A percentile compares a stretch with the other conserved stretches of the same genome.
Evolutionary conservation across 1,139 yeast species (phyloP).

Genomic region (Yamadazyma triangularis): DNA sequence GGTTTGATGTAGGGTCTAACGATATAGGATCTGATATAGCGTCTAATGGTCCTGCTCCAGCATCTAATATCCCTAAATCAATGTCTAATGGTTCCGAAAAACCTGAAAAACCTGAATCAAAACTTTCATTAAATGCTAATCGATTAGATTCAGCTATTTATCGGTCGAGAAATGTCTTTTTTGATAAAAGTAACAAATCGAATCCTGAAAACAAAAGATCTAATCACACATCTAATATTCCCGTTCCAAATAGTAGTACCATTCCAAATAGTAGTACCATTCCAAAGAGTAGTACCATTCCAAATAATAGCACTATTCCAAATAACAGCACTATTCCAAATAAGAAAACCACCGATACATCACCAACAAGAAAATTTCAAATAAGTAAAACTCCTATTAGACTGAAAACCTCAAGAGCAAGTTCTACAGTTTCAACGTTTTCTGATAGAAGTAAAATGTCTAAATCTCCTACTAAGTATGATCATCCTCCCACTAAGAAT

Average conservation of each 20-base stretch:
- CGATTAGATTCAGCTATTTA: slow-evolving; percentile 11
- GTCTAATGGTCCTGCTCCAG: background rate
- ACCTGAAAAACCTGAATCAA: background rate
- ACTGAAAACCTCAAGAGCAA: slow-evolving; percentile 2
- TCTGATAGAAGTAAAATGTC: slow-evolving; percentile 7
- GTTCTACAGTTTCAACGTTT: slow-evolving; percentile 5
- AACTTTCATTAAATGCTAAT: background rate
- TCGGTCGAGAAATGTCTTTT: slow-evolving; percentile 15
- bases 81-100: background rate
- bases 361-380: slow-evolving; percentile 2
- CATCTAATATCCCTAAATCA: background rate
- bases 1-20: background rate
- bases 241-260: background rate
- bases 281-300: too few species aligned
- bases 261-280: background rate
- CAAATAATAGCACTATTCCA: too few species aligned
- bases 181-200: slow-evolving; percentile 1
- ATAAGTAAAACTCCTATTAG: slow-evolving; percentile 4
- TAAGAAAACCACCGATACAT: too few species aligned
- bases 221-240: background rate
- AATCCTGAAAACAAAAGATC: background rate
- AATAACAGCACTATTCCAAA: too few species aligned
- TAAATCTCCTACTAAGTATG: slow-evolving; percentile 13
- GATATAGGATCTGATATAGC: background rate
- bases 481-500: slow-evolving; percentile 5